A percentile compares a stretch with the other conserved stretches of the same genome.
Conservation (phyloP, 345 rosid genomes). For the Populus tremula region DNA sequence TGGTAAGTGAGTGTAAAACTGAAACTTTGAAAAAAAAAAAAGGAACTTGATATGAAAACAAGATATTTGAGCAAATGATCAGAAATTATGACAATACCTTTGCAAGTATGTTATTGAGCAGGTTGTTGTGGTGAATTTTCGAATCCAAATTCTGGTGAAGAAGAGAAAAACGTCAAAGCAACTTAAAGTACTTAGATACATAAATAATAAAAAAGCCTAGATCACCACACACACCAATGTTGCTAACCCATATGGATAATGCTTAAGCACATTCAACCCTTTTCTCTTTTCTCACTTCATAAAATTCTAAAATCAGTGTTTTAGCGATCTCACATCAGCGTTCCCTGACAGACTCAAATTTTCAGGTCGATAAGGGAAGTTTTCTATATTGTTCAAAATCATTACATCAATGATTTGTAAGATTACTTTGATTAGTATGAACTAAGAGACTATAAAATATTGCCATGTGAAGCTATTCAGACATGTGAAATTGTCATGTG, state of each 20-base stretch:
- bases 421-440: background rate
- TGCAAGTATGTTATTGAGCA: slow-evolving; percentile 84
- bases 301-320: too few relatives aligned
- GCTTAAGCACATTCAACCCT: too few relatives aligned
- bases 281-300: too few relatives aligned
- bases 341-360: too few relatives aligned
- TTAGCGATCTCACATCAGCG: too few relatives aligned
- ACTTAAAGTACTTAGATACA: background rate
- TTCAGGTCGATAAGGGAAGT: too few relatives aligned
- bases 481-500: background rate
- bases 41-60: too few relatives aligned
- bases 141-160: slow-evolving; percentile 79
- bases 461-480: background rate
- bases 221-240: background rate
- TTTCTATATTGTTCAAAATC: background rate
- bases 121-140: slow-evolving; percentile 93
- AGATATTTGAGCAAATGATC: background rate
- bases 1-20: background rate
- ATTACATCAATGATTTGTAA: background rate
- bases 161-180: slow-evolving; percentile 7
- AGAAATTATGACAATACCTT: slow-evolving; percentile 49
- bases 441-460: too few relatives aligned
- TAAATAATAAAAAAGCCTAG: background rate
- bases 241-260: too few relatives aligned
- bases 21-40: background rate